Base-by-base conservation (phyloP, 352 stramenopile species). In the Phytophthora hybrid region DNA sequence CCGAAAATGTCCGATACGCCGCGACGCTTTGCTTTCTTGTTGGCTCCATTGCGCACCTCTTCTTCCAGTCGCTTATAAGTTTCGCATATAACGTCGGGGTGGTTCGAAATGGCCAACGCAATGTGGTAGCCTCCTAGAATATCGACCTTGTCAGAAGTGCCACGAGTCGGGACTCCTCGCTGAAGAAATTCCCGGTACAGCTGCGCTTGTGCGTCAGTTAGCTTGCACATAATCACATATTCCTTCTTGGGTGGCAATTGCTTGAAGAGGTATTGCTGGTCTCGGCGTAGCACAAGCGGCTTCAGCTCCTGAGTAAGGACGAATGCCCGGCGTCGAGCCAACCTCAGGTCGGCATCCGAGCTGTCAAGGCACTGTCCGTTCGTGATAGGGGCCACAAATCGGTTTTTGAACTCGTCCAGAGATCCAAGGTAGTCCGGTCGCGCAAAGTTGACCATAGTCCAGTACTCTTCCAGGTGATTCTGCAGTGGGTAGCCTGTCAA, bases 401-500 rank as follows among this genome's bases (percentile, higher is more conserved):
- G 82, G 44, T 97, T 95, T 80, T 98, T 97, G 63, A 97, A 97
- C 60, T 95, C 87, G 10, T 95, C 86, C 46, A 93, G 66, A 1
- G 86, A 91, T 26, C 87, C 88, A 5, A 98, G 63, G 54, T 90
- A 97, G 63, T 95, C 80, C 0, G 89, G 91, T 31, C 91, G 79
- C 4, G 90, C 90, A 70, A 97, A 98, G 55, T 97, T 96, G 31
- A 98, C 90, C 90, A 98, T 97, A 10, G 89, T 97, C 89, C 90
- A 98, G 73, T 97, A 98, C 76, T 98, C 92, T 53, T 97, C 90
- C 53, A 99, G 69, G 74, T 99, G 97, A 66, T 99, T 99, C 67
- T 99, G 96, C 59, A 99, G 80, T 16, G 97, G 97, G 44, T 98
- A 99, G 5, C 97, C 97, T 2, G 96, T 99, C 10, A 99, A 73